Evolutionary conservation across 805 yeast species (phyloP).

Genomic region (Ogataea nonfermentans): DNA sequence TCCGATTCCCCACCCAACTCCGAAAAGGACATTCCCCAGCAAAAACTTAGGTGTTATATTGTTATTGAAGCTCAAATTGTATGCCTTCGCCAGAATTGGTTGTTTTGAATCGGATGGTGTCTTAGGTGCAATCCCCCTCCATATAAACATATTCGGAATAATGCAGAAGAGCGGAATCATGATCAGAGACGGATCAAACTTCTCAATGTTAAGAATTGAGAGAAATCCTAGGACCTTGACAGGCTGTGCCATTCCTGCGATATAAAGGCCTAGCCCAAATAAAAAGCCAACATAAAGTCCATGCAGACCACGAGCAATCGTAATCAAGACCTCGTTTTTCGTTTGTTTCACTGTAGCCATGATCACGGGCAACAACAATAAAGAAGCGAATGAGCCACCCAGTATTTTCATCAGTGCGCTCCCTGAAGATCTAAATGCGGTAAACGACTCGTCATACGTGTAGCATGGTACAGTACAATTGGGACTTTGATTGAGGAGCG

Average conservation of each 20-base stretch:
- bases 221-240: constrained; percentile 47
- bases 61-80: constrained; percentile 26
- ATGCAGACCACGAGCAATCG: constrained; percentile 12
- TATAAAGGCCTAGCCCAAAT: constrained; percentile 46
- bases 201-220: constrained; percentile 33
- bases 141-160: constrained; percentile 42
- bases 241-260: constrained; percentile 47
- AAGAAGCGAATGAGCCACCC: constrained; percentile 18
- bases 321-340: not conserved
- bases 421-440: constrained; percentile 17
- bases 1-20: constrained; percentile 51
- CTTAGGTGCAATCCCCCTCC: constrained; percentile 30
- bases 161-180: constrained; percentile 44
- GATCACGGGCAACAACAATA: constrained; percentile 29
- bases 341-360: constrained; percentile 7
- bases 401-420: constrained; percentile 13
- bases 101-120: constrained; percentile 11
- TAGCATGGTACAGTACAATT: constrained; percentile 17
- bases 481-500: constrained; percentile 9
- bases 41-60: constrained; percentile 33
- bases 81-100: constrained; percentile 25
- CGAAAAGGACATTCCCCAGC: constrained; percentile 45
- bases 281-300: constrained; percentile 31
- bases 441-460: constrained; percentile 21
- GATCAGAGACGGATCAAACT: constrained; percentile 47